Base-by-base conservation (phyloP, 2,329 filamentous ascomycete genomes). In the Sporothrix variecibatus region DNA sequence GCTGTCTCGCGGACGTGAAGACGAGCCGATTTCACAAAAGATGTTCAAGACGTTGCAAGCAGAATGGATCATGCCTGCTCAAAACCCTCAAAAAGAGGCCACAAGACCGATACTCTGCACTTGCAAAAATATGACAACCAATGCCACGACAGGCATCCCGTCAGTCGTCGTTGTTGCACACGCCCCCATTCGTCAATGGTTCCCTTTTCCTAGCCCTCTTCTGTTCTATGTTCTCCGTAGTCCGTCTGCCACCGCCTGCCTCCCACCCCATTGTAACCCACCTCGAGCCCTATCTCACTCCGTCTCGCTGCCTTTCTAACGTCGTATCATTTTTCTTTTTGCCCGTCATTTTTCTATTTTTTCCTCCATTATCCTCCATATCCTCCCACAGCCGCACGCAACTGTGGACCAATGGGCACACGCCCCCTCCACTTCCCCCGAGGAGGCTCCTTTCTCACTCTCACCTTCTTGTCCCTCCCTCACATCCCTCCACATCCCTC, bases 371-470 rank as follows among this genome's bases (percentile, higher is more conserved):
- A 31, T 31, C 40, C 23, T 23, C n/a, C 34, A 34, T 34, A 34
- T 40, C 53, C 23, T 17, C 7, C 28, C 64, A 49, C 64, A 46
- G 38, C 64, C 26, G 43, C 64, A 65, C 60, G 7, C 38, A 26
- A 4, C 20, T 15, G 34, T 65, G 60, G 34, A 43, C 60, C 60
- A 65, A 65, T 65, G 60, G 15, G 23, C n/a, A 65, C n/a, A 26
- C 34, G 60, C 60, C 38, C 60, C 60, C 60, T 65, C 60, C 60
- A 65, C 60, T 26, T 8, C 60, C 31, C 34, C 60, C 60, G 34
- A 43, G n/a, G 4, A 43, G 60, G 38, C 60, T 65, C 60, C 60
- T 34, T 43, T 65, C 60, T 65, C 60, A 64, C 60, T 65, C 60
- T 65, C 60, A 65, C 60, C 34, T 17, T 23, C 34, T 6, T n/a